phyloP scores from a whole-genome alignment of 306 rosid genomes.

The Rosa rugosa region DNA sequence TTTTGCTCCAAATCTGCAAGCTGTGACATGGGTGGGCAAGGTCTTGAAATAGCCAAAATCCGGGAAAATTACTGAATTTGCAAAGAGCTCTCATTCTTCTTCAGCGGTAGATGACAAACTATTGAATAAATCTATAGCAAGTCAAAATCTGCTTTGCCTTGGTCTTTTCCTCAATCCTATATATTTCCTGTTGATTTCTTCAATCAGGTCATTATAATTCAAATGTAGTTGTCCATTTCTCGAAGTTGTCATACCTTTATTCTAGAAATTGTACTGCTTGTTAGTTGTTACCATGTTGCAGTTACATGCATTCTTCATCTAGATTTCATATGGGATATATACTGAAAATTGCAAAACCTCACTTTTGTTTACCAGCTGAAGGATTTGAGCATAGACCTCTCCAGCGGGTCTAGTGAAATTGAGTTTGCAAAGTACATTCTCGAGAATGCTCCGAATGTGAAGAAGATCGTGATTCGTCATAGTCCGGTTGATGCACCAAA shows the following conservation, averaged over 20 bases:
- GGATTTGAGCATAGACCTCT: neutral
- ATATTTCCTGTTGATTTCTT: neutral
- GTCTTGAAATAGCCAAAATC: neutral
- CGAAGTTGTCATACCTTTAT: neutral
- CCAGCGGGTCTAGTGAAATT: neutral
- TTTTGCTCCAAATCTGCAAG: constrained; percentile 4
- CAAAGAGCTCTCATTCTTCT: neutral
- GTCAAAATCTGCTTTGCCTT: neutral
- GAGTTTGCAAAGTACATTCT: neutral
- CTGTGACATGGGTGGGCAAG: neutral
- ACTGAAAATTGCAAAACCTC: neutral
- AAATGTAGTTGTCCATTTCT: too few relatives aligned
- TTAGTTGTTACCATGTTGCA: neutral
- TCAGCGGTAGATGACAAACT: neutral
- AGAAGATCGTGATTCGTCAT: neutral
- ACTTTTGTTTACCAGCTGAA: neutral
- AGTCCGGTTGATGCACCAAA: neutral
- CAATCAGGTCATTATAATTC: neutral
- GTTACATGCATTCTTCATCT: neutral
- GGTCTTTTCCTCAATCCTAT: neutral
- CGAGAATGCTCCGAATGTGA: neutral
- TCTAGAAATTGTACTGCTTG: neutral
- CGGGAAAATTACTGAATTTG: neutral
- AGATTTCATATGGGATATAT: constrained; percentile 2
- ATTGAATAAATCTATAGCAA: neutral